Conservation (phyloP, 768 basidiomycete genomes). For the Xerocomellus amylosporus region DNA sequence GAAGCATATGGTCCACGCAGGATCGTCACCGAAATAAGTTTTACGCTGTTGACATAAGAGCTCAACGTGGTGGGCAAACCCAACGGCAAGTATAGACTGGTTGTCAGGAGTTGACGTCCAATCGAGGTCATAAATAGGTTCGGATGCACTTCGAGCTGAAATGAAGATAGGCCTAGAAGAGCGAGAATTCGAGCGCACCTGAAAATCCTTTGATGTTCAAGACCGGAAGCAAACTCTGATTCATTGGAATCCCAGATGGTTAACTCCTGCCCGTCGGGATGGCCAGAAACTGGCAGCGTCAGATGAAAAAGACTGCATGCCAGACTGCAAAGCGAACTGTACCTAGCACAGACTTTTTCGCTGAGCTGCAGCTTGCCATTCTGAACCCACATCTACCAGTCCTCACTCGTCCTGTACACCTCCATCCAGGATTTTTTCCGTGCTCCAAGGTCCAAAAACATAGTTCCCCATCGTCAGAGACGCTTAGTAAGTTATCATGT, state of each 20-base stretch:
- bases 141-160: slow-evolving; percentile 31
- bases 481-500: slow-evolving; percentile 76
- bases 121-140: slow-evolving; percentile 78
- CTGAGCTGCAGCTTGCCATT: slow-evolving; percentile 82
- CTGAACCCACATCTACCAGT: slow-evolving; percentile 65
- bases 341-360: slow-evolving; percentile 91
- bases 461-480: slow-evolving; percentile 74
- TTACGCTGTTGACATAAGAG: slow-evolving; percentile 91
- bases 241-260: slow-evolving; percentile 97
- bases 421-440: slow-evolving; percentile 44
- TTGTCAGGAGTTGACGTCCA: slow-evolving; percentile 91
- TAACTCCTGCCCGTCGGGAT: slow-evolving; percentile 66
- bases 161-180: not conserved
- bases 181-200: slow-evolving; percentile 40
- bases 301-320: slow-evolving; percentile 2
- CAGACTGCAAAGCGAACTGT: slow-evolving; percentile 25
- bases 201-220: slow-evolving; percentile 69
- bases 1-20: slow-evolving; percentile 74
- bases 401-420: slow-evolving; percentile 67
- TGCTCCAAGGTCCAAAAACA: slow-evolving; percentile 79
- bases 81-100: slow-evolving; percentile 89
- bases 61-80: slow-evolving; percentile 74
- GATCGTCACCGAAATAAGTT: slow-evolving; percentile 83
- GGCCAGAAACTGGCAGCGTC: slow-evolving; percentile 51
- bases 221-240: slow-evolving; percentile 88